Conservation (phyloP, 2,329 filamentous ascomycete genomes). For the Endocalyx cinctus region DNA sequence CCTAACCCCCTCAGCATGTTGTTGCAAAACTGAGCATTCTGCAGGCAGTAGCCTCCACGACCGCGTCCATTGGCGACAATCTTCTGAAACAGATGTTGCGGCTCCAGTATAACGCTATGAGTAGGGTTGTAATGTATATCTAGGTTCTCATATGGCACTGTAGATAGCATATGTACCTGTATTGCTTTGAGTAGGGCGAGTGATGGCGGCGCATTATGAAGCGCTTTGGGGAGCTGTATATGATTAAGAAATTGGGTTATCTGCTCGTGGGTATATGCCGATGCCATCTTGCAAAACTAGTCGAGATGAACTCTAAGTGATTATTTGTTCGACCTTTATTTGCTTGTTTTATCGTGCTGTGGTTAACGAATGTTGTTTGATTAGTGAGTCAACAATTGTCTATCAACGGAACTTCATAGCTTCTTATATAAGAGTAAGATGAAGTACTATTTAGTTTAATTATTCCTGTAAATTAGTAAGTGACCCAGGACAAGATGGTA, state of each 20-base stretch:
- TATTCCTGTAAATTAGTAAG: too few relatives aligned
- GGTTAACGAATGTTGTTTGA: too few relatives aligned
- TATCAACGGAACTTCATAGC: too few relatives aligned
- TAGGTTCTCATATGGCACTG: slow-evolving; percentile 54
- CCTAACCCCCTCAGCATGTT: slow-evolving; percentile 47
- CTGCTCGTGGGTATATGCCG: slow-evolving; percentile 11
- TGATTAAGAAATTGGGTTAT: slow-evolving; percentile 14
- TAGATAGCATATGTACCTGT: slow-evolving; percentile 22
- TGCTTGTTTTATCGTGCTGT: too few relatives aligned
- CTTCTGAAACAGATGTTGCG: slow-evolving; percentile 45
- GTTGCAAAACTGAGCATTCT: slow-evolving; percentile 50
- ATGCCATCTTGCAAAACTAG: slow-evolving; percentile 1
- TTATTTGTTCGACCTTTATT: neutral
- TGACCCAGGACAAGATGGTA: too few relatives aligned
- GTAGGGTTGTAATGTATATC: slow-evolving; percentile 44
- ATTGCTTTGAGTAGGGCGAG: slow-evolving; percentile 11
- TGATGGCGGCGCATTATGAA: slow-evolving; percentile 12
- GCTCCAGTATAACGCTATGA: slow-evolving; percentile 37
- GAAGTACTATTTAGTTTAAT: too few relatives aligned
- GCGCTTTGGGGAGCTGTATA: slow-evolving; percentile 11
- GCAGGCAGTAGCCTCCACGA: slow-evolving; percentile 59
- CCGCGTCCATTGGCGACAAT: slow-evolving; percentile 37
- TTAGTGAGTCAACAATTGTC: too few relatives aligned
- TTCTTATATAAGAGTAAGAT: too few relatives aligned
- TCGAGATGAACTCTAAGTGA: slow-evolving; percentile 1